A percentile compares a stretch with the other conserved stretches of the same genome.
phyloP scores from a whole-genome alignment of 2,329 filamentous ascomycete species.

The Cadophora sp. region DNA sequence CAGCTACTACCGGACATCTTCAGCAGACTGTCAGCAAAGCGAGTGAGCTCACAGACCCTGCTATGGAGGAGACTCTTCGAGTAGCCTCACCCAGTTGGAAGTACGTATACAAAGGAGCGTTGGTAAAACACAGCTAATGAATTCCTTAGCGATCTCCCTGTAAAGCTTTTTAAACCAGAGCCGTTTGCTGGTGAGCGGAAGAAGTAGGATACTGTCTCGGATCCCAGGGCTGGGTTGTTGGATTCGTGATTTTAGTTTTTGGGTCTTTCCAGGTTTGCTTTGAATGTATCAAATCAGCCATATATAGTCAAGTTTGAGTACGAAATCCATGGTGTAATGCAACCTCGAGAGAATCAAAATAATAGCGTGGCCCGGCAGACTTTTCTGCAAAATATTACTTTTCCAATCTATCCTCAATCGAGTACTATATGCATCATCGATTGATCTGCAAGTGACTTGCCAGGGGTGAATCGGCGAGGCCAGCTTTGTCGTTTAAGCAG shows the following conservation, averaged over 20 bases:
- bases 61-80: conserved; percentile 23
- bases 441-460: conserved; percentile 13
- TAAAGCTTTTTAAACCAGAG: background rate
- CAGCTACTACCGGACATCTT: no score
- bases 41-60: conserved; percentile 26
- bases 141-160: conserved; percentile 8
- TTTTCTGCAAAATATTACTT: conserved; percentile 17
- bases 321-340: conserved; percentile 14
- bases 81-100: background rate
- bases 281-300: conserved; percentile 14
- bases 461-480: conserved; percentile 13
- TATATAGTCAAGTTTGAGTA: conserved; percentile 14
- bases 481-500: conserved; percentile 2
- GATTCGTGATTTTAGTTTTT: conserved; percentile 9
- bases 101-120: conserved; percentile 9
- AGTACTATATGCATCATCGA: conserved; percentile 9
- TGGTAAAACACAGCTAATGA: conserved; percentile 12
- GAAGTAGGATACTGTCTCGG: conserved; percentile 1
- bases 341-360: conserved; percentile 19
- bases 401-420: conserved; percentile 18
- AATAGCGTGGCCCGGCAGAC: background rate
- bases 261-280: conserved; percentile 12
- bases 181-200: conserved; percentile 16
- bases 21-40: no score
- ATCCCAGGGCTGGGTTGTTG: conserved; percentile 6